These are phyloP conservation scores for Ilex aquifolium DNA, from an alignment of 257 asterid genomes.

Conservation along the genomic window DNA sequence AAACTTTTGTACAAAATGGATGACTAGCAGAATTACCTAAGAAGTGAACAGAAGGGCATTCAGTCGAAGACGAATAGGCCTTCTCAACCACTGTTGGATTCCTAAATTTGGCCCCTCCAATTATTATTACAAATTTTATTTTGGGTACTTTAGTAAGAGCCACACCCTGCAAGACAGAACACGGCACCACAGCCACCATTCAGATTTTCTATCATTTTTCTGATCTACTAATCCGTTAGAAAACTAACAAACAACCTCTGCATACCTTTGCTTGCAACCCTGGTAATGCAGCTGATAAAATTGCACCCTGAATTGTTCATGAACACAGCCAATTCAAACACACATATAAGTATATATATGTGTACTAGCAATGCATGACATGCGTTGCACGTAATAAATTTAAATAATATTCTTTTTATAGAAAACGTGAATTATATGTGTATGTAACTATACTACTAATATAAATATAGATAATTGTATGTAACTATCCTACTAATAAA, in stretches of 20 bases:
- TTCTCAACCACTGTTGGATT: constrained; percentile 41
- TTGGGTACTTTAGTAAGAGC: constrained; percentile 69
- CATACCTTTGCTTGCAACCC: constrained; percentile 78
- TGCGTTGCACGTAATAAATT: no score
- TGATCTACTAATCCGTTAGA: no score
- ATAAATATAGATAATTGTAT: no score
- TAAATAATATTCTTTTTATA: no score
- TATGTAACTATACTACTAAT: no score
- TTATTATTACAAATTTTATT: constrained; percentile 55
- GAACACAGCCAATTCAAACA: constrained; percentile 1
- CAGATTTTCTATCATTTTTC: neutral
- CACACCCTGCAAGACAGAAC: constrained; percentile 40
- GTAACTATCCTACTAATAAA: no score
- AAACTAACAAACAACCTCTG: no score
- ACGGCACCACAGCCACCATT: neutral
- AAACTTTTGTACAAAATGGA: neutral
- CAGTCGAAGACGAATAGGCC: constrained; percentile 58
- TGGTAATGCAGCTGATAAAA: constrained; percentile 71
- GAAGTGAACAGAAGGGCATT: constrained; percentile 75
- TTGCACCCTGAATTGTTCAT: constrained; percentile 64
- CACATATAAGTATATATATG: neutral
- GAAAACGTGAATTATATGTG: no score
- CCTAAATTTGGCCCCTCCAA: constrained; percentile 74
- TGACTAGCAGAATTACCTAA: constrained; percentile 40
- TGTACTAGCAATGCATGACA: no score